These are phyloP conservation scores for Beauveria sp. DNA, from an alignment of 2,329 filamentous ascomycete genomes.

Conservation along the genomic window DNA sequence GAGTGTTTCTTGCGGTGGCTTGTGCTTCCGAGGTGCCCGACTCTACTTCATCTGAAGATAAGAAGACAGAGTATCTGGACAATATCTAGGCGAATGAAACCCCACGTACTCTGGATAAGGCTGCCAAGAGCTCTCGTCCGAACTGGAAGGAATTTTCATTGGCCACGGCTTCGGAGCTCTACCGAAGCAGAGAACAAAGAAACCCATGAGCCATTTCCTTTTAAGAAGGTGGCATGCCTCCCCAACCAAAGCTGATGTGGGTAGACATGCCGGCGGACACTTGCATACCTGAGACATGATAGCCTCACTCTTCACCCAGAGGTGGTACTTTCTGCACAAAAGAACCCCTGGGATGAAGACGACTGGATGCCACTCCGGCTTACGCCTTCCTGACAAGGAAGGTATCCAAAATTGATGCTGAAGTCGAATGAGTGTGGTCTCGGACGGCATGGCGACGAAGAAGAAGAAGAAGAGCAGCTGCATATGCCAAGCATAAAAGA, in stretches of 20 bases:
- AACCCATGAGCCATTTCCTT: neutral
- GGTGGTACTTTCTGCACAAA: neutral
- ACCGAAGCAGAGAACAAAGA: neutral
- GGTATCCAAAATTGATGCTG: neutral
- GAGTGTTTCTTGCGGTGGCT: no score
- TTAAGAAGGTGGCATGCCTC: constrained; percentile 2
- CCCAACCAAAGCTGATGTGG: neutral
- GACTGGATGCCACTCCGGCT: neutral
- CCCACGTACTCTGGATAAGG: neutral
- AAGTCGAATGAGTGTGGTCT: neutral
- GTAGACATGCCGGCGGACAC: neutral
- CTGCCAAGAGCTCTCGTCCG: neutral
- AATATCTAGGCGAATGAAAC: neutral
- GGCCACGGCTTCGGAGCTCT: neutral
- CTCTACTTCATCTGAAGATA: neutral
- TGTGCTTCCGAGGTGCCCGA: neutral
- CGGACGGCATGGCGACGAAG: no score
- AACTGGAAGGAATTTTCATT: neutral
- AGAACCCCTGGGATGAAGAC: neutral
- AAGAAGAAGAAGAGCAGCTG: neutral
- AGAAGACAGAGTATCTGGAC: neutral
- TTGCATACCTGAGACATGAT: neutral
- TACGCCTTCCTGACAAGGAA: constrained; percentile 6
- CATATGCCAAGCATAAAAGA: neutral
- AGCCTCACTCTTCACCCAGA: neutral